phyloP scores from a whole-genome alignment of 2,329 filamentous ascomycete genomes.

The Erysiphe pulchra region DNA sequence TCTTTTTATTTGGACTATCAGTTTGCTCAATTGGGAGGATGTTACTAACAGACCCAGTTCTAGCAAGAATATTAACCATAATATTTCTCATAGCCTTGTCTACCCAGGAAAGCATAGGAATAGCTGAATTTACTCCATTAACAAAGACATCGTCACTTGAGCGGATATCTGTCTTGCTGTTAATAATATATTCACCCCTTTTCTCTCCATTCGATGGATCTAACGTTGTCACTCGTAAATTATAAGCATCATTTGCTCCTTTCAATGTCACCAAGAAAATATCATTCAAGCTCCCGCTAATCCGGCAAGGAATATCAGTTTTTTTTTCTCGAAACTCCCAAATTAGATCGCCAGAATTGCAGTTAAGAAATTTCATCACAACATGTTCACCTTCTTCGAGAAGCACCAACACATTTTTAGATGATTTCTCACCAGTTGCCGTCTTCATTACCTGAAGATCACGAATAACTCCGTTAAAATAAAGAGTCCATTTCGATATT shows the following conservation, averaged over 20 bases:
- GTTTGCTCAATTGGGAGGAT: constrained; percentile 23
- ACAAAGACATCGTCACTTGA: constrained; percentile 39
- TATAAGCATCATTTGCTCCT: constrained; percentile 41
- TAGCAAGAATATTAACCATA: constrained; percentile 44
- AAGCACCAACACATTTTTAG: constrained; percentile 49
- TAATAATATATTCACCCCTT: constrained; percentile 43
- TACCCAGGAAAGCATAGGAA: constrained; percentile 52
- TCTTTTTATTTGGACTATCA: constrained; percentile 24
- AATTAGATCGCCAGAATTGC: constrained; percentile 41
- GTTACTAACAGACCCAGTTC: constrained; percentile 23
- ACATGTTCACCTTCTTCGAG: constrained; percentile 28
- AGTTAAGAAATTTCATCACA: constrained; percentile 45
- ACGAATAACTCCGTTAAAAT: constrained; percentile 30
- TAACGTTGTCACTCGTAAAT: constrained; percentile 48
- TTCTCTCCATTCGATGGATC: constrained; percentile 50
- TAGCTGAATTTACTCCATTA: constrained; percentile 50
- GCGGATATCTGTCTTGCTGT: constrained; percentile 48
- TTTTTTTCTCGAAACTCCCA: constrained; percentile 55
- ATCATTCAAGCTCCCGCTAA: constrained; percentile 41
- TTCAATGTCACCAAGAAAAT: constrained; percentile 60
- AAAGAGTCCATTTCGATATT: constrained; percentile 46
- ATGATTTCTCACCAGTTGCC: constrained; percentile 21
- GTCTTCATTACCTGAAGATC: constrained; percentile 56
- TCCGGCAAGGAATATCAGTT: constrained; percentile 46
- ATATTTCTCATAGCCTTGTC: constrained; percentile 35